phyloP scores from a whole-genome alignment of 169 alveolate species.

The Cardiosporidium cionae region DNA sequence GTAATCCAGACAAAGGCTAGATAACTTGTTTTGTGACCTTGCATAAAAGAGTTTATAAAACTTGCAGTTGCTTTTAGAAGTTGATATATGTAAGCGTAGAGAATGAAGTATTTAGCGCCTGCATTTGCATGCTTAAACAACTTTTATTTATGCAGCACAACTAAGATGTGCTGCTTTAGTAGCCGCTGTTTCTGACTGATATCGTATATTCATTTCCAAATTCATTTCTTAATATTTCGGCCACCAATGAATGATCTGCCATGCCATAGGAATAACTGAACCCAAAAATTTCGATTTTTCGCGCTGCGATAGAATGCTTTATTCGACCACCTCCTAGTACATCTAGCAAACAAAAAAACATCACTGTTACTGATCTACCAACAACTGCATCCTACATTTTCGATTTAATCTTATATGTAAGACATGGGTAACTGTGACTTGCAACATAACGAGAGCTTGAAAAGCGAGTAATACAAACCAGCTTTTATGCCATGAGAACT shows the following conservation, averaged over 20 bases:
- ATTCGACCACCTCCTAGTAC: constrained; percentile 4
- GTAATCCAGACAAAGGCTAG: no score
- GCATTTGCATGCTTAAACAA: no score
- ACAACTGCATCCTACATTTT: no score
- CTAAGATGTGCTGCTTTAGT: neutral
- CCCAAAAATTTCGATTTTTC: neutral
- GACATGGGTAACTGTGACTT: no score
- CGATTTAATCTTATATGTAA: no score
- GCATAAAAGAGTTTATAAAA: no score
- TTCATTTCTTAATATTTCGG: neutral
- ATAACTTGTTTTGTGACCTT: no score
- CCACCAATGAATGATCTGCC: constrained; percentile 1
- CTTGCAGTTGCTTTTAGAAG: neutral
- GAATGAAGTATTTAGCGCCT: no score
- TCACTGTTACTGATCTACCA: no score
- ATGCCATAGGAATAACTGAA: neutral
- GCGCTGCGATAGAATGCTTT: neutral
- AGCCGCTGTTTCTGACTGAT: neutral
- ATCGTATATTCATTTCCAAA: neutral
- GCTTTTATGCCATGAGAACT: neutral
- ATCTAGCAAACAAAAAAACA: neutral
- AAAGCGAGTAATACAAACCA: neutral
- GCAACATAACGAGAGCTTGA: no score
- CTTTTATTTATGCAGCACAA: no score
- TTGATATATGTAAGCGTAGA: no score